Percentiles rank a stretch among this genome's conserved stretches.
phyloP scores from a whole-genome alignment of 2,329 filamentous ascomycete species.

The Calonectria leucothoes region DNA sequence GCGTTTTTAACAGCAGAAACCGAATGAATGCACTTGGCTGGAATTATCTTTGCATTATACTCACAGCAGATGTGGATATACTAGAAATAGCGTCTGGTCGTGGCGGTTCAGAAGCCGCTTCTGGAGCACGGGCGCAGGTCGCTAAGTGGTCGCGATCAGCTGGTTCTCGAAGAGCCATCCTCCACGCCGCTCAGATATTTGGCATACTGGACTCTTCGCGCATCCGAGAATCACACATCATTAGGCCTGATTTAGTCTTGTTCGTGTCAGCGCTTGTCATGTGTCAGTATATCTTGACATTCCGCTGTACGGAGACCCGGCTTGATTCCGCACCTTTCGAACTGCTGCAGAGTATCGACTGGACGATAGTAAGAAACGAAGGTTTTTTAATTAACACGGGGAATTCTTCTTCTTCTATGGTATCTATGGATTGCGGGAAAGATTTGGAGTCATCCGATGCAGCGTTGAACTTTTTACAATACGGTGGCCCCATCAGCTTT shows the following conservation, averaged over 20 bases:
- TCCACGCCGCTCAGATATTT: neutral
- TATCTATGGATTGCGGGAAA: neutral
- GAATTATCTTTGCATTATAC: neutral
- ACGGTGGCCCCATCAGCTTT: neutral
- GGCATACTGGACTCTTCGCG: neutral
- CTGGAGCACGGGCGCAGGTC: neutral
- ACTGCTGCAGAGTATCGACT: neutral
- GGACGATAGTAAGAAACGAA: neutral
- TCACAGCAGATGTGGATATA: neutral
- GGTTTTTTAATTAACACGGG: neutral
- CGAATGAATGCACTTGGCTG: neutral
- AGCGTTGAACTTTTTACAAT: neutral
- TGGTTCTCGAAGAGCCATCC: neutral
- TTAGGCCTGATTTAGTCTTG: neutral
- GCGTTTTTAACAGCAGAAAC: neutral
- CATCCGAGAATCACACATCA: neutral
- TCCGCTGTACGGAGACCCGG: no score
- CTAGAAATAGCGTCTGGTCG: neutral
- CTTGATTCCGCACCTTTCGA: neutral
- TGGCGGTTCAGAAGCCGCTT: neutral
- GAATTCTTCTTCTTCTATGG: rapidly evolving
- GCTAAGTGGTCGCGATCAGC: neutral
- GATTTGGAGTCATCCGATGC: neutral
- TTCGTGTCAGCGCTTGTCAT: neutral
- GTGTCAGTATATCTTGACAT: neutral